Evolutionary conservation across 306 rosid genomes (phyloP).

Genomic region (Vachellia pachyceras): DNA sequence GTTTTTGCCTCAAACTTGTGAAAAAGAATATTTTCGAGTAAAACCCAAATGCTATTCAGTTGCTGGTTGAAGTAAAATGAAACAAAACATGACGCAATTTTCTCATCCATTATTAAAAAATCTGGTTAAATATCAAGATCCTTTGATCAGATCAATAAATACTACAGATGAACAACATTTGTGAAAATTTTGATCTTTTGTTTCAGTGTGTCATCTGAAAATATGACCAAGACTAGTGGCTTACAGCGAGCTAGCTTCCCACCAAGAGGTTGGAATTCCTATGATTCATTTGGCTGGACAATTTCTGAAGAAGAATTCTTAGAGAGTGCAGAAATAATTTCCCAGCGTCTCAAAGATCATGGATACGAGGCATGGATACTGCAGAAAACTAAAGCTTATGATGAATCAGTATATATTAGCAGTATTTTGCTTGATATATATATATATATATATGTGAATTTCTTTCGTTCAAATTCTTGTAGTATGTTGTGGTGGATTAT

Average conservation of each 20-base stretch:
- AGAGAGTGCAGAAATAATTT: slow-evolving; percentile 62
- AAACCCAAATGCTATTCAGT: neutral
- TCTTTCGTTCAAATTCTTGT: slow-evolving; percentile 40
- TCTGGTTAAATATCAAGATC: neutral
- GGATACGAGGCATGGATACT: slow-evolving; percentile 61
- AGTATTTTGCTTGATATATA: slow-evolving; percentile 33
- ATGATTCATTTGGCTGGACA: slow-evolving; percentile 90
- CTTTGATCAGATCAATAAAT: neutral
- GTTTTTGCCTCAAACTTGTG: neutral
- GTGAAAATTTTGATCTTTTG: neutral
- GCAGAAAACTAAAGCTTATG: neutral
- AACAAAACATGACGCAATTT: slow-evolving; percentile 19
- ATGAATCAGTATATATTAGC: slow-evolving; percentile 17
- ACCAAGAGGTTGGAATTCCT: slow-evolving; percentile 99
- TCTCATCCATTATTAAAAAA: neutral
- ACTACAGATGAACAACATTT: slow-evolving; percentile 1
- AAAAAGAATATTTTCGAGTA: neutral
- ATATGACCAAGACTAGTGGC: slow-evolving; percentile 25
- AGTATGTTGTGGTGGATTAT: slow-evolving; percentile 96
- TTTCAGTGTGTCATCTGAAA: slow-evolving; percentile 67
- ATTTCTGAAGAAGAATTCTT: slow-evolving; percentile 80
- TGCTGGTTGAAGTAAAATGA: neutral
- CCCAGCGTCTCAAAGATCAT: slow-evolving; percentile 56
- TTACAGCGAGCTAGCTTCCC: slow-evolving; percentile 64
- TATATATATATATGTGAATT: slow-evolving; percentile 27